Conservation (phyloP, 2,329 filamentous ascomycete species). For the Dryadomyces sulphureus region DNA sequence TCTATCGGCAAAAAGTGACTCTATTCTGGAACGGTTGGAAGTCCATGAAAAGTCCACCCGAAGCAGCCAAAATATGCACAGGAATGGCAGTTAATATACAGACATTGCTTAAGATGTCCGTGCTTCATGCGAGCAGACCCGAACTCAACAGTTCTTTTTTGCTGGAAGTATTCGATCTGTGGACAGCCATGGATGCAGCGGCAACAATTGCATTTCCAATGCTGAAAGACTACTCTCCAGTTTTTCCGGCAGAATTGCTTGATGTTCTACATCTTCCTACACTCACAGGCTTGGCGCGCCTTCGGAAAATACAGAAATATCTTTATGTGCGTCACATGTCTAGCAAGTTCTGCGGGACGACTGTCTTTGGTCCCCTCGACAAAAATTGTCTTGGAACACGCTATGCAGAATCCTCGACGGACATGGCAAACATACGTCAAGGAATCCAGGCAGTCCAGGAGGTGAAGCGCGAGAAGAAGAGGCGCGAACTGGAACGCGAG, state of each 20-base stretch:
- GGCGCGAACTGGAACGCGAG: conserved; percentile 18
- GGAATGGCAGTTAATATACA: too few species aligned
- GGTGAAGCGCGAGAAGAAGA: conserved; percentile 12
- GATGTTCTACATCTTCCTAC: conserved; percentile 38
- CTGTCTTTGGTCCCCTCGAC: conserved; percentile 30
- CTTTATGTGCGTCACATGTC: conserved; percentile 22
- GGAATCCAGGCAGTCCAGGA: conserved; percentile 15
- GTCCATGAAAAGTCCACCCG: too few species aligned
- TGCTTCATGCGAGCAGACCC: conserved; percentile 25
- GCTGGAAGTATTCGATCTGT: conserved; percentile 40
- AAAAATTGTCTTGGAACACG: conserved; percentile 28
- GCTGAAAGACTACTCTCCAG: conserved; percentile 33
- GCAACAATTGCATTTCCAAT: conserved; percentile 28
- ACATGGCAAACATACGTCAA: conserved; percentile 4
- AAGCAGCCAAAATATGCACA: too few species aligned
- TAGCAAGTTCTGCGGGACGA: conserved; percentile 15
- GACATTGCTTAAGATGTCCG: conserved; percentile 13
- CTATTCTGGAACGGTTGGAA: too few species aligned
- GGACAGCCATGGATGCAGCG: conserved; percentile 39
- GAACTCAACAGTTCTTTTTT: conserved; percentile 37
- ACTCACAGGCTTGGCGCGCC: conserved; percentile 30
- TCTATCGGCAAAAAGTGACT: too few species aligned
- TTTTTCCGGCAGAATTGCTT: conserved; percentile 32
- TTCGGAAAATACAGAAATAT: conserved; percentile 34
- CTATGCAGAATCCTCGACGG: conserved; percentile 24